Conservation (phyloP, 2,329 filamentous ascomycete species). For the Colletotrichum orbiculare region DNA sequence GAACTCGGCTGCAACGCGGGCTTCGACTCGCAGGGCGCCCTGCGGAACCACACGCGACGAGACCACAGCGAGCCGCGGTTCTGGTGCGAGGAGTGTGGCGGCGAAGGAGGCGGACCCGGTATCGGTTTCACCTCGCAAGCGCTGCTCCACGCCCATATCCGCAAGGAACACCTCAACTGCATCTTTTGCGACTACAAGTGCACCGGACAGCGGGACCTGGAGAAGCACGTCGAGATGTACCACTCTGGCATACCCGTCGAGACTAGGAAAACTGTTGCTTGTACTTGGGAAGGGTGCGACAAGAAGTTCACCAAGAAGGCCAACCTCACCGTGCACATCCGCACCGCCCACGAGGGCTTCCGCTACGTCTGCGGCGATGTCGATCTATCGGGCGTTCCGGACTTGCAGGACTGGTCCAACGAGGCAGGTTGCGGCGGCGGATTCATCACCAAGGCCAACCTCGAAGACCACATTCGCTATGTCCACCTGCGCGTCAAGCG, state of each 20-base stretch:
- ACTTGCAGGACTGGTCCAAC: conserved; percentile 72
- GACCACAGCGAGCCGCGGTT: conserved; percentile 77
- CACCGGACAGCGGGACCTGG: conserved; percentile 73
- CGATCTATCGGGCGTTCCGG: conserved; percentile 66
- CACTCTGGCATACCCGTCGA: conserved; percentile 74
- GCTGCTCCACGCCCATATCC: conserved; percentile 79
- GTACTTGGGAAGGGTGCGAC: conserved; percentile 74
- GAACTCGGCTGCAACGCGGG: conserved; percentile 70
- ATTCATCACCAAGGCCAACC: conserved; percentile 80
- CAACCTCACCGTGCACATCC: conserved; percentile 85
- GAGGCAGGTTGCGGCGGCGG: conserved; percentile 77
- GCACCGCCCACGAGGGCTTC: conserved; percentile 79
- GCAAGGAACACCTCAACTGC: conserved; percentile 79
- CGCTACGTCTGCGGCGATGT: conserved; percentile 83
- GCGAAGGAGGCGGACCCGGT: conserved; percentile 52
- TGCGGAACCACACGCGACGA: conserved; percentile 77
- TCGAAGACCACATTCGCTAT: conserved; percentile 87
- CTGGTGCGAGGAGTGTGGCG: conserved; percentile 81
- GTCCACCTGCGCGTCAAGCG: conserved; percentile 76
- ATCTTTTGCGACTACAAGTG: conserved; percentile 78
- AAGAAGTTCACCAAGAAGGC: conserved; percentile 84
- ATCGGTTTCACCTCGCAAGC: conserved; percentile 78
- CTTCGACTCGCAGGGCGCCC: conserved; percentile 78
- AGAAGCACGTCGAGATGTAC: conserved; percentile 81
- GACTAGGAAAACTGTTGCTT: conserved; percentile 73